phyloP scores from a whole-genome alignment of 2,329 filamentous ascomycete species.

The Colletotrichum aenigma region DNA sequence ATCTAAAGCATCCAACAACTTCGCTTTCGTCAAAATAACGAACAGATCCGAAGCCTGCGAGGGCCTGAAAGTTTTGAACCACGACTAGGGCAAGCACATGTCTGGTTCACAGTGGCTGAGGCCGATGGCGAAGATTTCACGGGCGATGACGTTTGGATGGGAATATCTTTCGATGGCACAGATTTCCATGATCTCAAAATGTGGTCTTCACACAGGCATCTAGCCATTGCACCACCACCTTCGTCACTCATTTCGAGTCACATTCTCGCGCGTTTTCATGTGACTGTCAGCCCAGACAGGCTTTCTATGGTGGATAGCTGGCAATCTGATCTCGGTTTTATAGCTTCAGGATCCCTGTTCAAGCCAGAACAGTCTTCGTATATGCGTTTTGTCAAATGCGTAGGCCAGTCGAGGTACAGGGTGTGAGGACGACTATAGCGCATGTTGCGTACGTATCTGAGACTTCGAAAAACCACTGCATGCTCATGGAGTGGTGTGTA shows the following conservation, averaged over 20 bases:
- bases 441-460: background rate
- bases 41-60: background rate
- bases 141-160: background rate
- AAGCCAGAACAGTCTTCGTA: background rate
- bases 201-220: background rate
- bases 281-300: background rate
- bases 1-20: background rate
- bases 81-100: background rate
- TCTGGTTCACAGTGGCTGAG: background rate
- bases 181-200: background rate
- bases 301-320: background rate
- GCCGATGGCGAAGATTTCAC: background rate
- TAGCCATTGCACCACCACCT: background rate
- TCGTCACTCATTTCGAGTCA: background rate
- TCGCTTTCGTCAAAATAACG: background rate
- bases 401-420: background rate
- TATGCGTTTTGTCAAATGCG: background rate
- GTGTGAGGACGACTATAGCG: background rate
- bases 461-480: accelerated
- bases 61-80: background rate
- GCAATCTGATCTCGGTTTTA: background rate
- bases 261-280: background rate
- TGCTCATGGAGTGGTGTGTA: background rate
- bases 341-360: background rate
- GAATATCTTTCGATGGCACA: background rate